Evolutionary conservation across 345 rosid genomes (phyloP), one percentile per base, ranked within the genome.

Genomic region (Salix suchowensis): DNA sequence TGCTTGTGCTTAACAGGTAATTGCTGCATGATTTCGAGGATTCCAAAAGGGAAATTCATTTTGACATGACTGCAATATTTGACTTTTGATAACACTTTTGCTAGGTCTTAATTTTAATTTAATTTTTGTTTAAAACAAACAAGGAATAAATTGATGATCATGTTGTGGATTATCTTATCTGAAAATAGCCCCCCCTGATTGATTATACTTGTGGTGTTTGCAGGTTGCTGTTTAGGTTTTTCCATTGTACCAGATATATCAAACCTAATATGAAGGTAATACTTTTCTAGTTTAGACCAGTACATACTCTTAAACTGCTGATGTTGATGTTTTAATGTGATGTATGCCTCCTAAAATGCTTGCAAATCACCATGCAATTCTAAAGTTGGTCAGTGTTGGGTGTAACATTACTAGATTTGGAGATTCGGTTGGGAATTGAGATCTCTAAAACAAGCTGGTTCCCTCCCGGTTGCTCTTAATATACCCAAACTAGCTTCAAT

Each of bases 181-280:
- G 21, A 12, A 18, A 2, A 70, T 65, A 52, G 26, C 14, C 16
- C 14, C 14, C 50, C 14, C 42, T 34, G 14, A 65, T 76, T n/a
- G 14, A 54, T 52, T 26, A 65, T 65, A 32, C 37, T 28, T 37
- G 32, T 82, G 72, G 65, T 58, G 18, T 65, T 46, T 77, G 81
- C 81, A 82, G 84, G 84, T 30, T 66, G 71, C 78, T 42, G 79
- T 6, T 18, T 82, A 78, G 76, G 66, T 46, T 46, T 46, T 26
- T 50, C 76, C 24, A 40, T 13, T 42, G 39, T 73, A 7, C 66
- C 64, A 36, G 48, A 62, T 65, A 67, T 39, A 42, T 48, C 39
- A 39, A 23, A 76, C 23, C 32, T 19, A 12, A 69, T 44, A 74
- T 40, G 12, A 68, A 71, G 83, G 83, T 80, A 55, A 55, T 30